Conservation (phyloP, 1,284 basidiomycete species). For the Cryptococcus sp. region DNA sequence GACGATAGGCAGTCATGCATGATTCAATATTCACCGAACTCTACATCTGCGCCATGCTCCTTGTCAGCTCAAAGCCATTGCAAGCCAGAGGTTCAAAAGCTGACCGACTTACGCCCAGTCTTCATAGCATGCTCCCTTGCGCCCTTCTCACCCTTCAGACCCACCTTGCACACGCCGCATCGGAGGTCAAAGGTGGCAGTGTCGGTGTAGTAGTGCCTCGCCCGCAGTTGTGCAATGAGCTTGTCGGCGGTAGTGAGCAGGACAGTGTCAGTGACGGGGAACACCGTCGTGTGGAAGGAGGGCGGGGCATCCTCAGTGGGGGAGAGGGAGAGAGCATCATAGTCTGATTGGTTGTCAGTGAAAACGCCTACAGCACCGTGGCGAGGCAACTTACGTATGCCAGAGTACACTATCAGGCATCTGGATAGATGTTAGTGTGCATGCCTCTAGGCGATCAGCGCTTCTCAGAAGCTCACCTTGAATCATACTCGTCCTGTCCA, state of each 20-base stretch:
- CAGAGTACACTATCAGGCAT: constrained; percentile 75
- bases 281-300: constrained; percentile 84
- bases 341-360: constrained; percentile 53
- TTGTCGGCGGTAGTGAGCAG: constrained; percentile 65
- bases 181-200: constrained; percentile 83
- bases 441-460: background rate
- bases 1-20: too few species aligned
- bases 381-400: constrained; percentile 59
- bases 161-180: constrained; percentile 54
- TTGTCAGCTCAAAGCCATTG: too few species aligned
- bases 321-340: constrained; percentile 81
- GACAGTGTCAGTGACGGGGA: constrained; percentile 61
- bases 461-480: constrained; percentile 27
- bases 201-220: constrained; percentile 80
- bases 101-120: constrained; percentile 66
- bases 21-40: constrained; percentile 77
- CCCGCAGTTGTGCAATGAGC: constrained; percentile 67
- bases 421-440: constrained; percentile 19
- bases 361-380: background rate
- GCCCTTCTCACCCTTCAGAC: constrained; percentile 86
- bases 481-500: constrained; percentile 55
- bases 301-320: constrained; percentile 67
- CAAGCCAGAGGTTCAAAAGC: background rate
- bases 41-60: constrained; percentile 43
- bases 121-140: constrained; percentile 78